Evolutionary conservation across 139 green algal genomes (phyloP).

Genomic region (Eudorina sp.): DNA sequence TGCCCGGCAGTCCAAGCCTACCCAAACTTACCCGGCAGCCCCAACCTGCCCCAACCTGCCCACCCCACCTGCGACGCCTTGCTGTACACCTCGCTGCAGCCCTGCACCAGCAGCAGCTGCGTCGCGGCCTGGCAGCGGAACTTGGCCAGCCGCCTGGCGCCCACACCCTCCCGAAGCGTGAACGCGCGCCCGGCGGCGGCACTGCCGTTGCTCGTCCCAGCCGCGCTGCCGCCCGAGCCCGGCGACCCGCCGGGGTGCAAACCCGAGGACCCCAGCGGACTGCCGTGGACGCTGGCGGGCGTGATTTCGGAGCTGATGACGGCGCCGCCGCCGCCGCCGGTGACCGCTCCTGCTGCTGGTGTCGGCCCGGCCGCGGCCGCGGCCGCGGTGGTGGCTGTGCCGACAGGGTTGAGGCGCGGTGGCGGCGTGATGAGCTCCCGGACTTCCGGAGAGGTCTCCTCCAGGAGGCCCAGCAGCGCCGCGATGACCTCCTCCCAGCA

Average conservation of each 20-base stretch:
- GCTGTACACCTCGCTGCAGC: slow-evolving; percentile 38
- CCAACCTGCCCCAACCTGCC: too few species aligned
- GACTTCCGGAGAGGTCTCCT: slow-evolving; percentile 74
- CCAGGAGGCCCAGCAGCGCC: slow-evolving; percentile 62
- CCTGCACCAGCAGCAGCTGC: slow-evolving; percentile 95
- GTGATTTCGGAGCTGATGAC: neutral
- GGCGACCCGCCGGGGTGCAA: neutral
- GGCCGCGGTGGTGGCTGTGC: neutral
- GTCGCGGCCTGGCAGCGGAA: slow-evolving; percentile 79
- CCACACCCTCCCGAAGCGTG: slow-evolving; percentile 76
- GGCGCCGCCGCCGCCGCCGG: neutral
- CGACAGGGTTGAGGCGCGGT: neutral
- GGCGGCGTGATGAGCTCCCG: slow-evolving; percentile 42
- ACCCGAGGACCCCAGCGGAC: slow-evolving; percentile 46
- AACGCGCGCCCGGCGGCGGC: slow-evolving; percentile 50
- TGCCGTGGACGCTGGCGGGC: neutral
- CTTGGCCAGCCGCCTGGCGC: slow-evolving; percentile 85
- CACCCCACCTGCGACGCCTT: slow-evolving; percentile 22
- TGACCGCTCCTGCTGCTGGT: neutral
- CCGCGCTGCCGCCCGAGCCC: neutral
- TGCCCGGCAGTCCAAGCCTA: too few species aligned
- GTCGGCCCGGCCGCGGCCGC: neutral
- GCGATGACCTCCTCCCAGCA: slow-evolving; percentile 69
- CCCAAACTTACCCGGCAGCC: too few species aligned
- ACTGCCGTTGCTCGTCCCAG: neutral